Evolutionary conservation across 2,329 filamentous ascomycete genomes (phyloP).

Genomic region (Aureobasidium lini): DNA sequence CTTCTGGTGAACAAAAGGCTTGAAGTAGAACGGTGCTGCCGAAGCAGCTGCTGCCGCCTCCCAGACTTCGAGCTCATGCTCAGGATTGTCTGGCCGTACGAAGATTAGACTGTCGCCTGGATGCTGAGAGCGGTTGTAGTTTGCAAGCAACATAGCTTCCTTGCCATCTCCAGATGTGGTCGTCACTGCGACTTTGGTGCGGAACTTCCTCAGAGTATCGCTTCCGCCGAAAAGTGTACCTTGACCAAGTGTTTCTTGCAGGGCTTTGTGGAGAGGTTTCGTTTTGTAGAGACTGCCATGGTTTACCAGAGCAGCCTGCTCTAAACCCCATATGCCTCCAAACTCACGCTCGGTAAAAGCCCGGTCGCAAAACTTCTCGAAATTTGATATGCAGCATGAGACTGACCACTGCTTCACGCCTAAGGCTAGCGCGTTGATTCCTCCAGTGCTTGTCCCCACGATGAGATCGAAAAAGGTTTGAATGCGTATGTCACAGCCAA

Average conservation of each 20-base stretch:
- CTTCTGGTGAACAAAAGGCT: slow-evolving; percentile 43
- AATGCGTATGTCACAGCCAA: slow-evolving; percentile 34
- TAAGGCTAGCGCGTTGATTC: slow-evolving; percentile 38
- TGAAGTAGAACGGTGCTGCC: slow-evolving; percentile 45
- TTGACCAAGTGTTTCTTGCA: slow-evolving; percentile 33
- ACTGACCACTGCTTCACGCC: slow-evolving; percentile 32
- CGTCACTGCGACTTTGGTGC: slow-evolving; percentile 37
- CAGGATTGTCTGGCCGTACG: slow-evolving; percentile 31
- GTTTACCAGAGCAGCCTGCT: slow-evolving; percentile 25
- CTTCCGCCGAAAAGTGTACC: slow-evolving; percentile 32
- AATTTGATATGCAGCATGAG: slow-evolving; percentile 32
- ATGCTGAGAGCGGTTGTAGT: slow-evolving; percentile 36
- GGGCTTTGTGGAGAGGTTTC: slow-evolving; percentile 27
- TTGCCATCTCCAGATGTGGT: slow-evolving; percentile 34
- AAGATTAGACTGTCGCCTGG: slow-evolving; percentile 30
- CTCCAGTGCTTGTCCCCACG: slow-evolving; percentile 41
- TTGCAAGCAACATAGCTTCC: slow-evolving; percentile 36
- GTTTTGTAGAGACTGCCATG: slow-evolving; percentile 26
- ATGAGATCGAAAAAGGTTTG: slow-evolving; percentile 45
- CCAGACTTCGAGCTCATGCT: slow-evolving; percentile 41
- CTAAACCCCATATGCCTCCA: slow-evolving; percentile 24
- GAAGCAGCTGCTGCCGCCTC: slow-evolving; percentile 46
- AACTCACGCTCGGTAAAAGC: slow-evolving; percentile 34
- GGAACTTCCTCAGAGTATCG: neutral
- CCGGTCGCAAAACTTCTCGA: slow-evolving; percentile 32